Conservation (phyloP, 1,139 yeast genomes). For the Suhomyces yuchorum region DNA sequence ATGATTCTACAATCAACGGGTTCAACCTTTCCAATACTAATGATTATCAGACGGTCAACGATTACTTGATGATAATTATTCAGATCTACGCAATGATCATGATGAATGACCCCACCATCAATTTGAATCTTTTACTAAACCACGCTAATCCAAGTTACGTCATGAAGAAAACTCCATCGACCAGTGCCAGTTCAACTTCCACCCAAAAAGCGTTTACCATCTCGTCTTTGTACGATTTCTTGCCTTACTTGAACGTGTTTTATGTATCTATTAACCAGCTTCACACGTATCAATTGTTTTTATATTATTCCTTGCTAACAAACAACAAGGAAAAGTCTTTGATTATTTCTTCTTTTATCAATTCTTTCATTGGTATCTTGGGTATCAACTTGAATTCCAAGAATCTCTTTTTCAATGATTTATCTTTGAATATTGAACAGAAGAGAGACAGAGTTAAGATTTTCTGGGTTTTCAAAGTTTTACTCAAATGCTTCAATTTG, state of each 20-base stretch:
- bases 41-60: constrained; percentile 53
- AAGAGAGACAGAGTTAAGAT: constrained; percentile 56
- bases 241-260: constrained; percentile 50
- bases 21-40: constrained; percentile 50
- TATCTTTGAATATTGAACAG: constrained; percentile 39
- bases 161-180: constrained; percentile 16
- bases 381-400: constrained; percentile 51
- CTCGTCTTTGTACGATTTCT: constrained; percentile 45
- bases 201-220: constrained; percentile 17
- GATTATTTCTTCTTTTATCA: constrained; percentile 43
- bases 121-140: constrained; percentile 42
- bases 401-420: constrained; percentile 49
- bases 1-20: constrained; percentile 52
- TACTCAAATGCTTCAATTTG: constrained; percentile 52
- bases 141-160: constrained; percentile 41
- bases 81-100: constrained; percentile 51
- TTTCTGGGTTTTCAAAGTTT: constrained; percentile 61
- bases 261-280: constrained; percentile 45
- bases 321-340: constrained; percentile 52
- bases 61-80: constrained; percentile 50
- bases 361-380: constrained; percentile 49
- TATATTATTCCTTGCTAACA: constrained; percentile 47
- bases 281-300: constrained; percentile 45
- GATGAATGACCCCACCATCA: constrained; percentile 51
- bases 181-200: constrained; percentile 13